phyloP scores from a whole-genome alignment of 345 rosid species.

The Gossypium herbaceum region DNA sequence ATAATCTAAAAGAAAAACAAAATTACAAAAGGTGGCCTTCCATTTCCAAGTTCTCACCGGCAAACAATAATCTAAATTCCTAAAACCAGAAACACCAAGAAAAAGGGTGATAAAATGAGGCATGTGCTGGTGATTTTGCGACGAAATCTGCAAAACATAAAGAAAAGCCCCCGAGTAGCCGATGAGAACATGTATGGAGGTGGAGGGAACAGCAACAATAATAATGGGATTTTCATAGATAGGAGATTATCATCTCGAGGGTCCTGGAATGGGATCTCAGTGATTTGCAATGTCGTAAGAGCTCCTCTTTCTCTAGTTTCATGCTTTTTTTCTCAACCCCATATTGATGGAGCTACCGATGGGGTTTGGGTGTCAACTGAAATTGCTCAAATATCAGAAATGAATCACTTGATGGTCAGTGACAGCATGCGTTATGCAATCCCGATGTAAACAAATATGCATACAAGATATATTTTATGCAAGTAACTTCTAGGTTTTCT shows the following conservation, averaged over 20 bases:
- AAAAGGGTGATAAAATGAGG: slow-evolving; percentile 27
- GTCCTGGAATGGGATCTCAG: slow-evolving; percentile 33
- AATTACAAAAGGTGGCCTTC: slow-evolving; percentile 6
- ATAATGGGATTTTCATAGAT: slow-evolving; percentile 18
- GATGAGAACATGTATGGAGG: slow-evolving; percentile 52
- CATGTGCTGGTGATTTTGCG: slow-evolving; percentile 31
- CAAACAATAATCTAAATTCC: background rate
- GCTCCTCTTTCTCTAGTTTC: slow-evolving; percentile 51
- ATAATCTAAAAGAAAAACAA: slow-evolving; percentile 22
- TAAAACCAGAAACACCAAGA: background rate
- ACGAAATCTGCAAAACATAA: slow-evolving; percentile 43
- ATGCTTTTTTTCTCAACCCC: slow-evolving; percentile 68
- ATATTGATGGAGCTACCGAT: slow-evolving; percentile 49
- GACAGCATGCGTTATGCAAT: slow-evolving; percentile 91
- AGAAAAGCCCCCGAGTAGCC: slow-evolving; percentile 67
- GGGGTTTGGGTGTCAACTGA: slow-evolving; percentile 76
- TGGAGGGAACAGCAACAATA: background rate
- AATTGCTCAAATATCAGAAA: slow-evolving; percentile 54
- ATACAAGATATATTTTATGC: too few species aligned
- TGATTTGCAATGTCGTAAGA: slow-evolving; percentile 35
- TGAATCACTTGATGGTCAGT: slow-evolving; percentile 80
- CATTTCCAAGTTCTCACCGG: background rate
- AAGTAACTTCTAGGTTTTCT: too few species aligned
- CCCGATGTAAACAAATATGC: slow-evolving; percentile 49
- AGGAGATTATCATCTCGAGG: slow-evolving; percentile 1